phyloP scores from a whole-genome alignment of 2,329 filamentous ascomycete genomes.

The Pseudogymnoascus sp. region DNA sequence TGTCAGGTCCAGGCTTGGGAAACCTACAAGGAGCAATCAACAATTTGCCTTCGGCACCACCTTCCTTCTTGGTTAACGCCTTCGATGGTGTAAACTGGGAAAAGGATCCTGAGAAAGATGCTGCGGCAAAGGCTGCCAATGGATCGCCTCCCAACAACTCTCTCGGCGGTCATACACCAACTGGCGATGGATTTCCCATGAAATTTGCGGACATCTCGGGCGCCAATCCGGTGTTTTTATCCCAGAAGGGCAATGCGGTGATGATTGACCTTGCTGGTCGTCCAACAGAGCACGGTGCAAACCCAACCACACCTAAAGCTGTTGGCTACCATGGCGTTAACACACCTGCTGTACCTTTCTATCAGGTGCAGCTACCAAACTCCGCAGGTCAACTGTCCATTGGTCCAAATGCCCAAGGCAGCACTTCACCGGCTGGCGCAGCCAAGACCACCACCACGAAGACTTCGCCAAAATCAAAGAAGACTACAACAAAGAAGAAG shows the following conservation, averaged over 20 bases:
- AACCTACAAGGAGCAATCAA: not conserved
- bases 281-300: not conserved
- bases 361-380: not conserved
- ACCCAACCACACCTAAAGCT: not conserved
- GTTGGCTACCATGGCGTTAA: not conserved
- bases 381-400: not conserved
- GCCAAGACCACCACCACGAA: not conserved
- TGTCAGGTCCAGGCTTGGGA: not conserved
- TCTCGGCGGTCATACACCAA: not conserved
- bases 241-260: not conserved
- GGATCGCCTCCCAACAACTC: not conserved
- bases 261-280: not conserved
- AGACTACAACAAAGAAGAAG: not conserved
- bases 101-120: not conserved
- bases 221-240: not conserved
- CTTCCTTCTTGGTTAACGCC: not conserved
- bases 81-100: not conserved
- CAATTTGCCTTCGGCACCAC: not conserved
- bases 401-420: not conserved
- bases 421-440: not conserved
- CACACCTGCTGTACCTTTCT: not conserved
- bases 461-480: constrained; percentile 1
- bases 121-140: not conserved
- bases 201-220: not conserved
- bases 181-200: not conserved